These are phyloP conservation scores for Vitis hybrid DNA, from an alignment of 177 flowering plant genomes.

Conservation along the genomic window DNA sequence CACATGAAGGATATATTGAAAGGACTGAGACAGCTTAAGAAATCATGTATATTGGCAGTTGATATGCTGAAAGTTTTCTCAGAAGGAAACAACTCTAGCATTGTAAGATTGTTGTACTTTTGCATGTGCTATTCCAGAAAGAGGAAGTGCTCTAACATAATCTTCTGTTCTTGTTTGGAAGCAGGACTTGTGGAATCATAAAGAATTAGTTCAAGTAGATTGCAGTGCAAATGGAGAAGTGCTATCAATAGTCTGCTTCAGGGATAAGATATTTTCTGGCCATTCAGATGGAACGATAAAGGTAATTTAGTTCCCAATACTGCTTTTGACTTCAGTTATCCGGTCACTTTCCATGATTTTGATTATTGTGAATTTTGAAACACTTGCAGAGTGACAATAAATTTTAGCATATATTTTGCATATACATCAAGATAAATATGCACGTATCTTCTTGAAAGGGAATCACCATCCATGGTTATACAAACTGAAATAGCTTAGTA, in stretches of 20 bases:
- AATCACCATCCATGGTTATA: no score
- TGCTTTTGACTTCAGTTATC: not conserved
- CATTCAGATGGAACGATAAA: slow-evolving; percentile 85
- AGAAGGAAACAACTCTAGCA: slow-evolving; percentile 52
- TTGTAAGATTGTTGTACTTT: slow-evolving; percentile 44
- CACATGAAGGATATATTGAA: slow-evolving; percentile 62
- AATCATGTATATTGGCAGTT: slow-evolving; percentile 52
- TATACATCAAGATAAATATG: no score
- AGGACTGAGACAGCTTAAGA: slow-evolving; percentile 67
- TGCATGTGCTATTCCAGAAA: not conserved
- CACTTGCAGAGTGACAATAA: no score
- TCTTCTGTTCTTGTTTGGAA: slow-evolving; percentile 12
- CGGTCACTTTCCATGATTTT: no score
- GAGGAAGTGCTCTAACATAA: slow-evolving; percentile 3
- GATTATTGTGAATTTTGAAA: no score
- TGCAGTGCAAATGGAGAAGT: slow-evolving; percentile 75
- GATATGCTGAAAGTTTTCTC: slow-evolving; percentile 63
- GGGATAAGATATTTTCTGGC: slow-evolving; percentile 68
- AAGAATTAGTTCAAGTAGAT: slow-evolving; percentile 63
- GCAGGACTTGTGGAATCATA: slow-evolving; percentile 73
- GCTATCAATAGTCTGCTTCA: slow-evolving; percentile 53
- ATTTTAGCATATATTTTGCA: no score
- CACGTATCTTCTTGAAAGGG: no score
- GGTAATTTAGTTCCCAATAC: slow-evolving; percentile 30
- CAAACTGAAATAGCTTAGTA: no score